Evolutionary conservation across 129 eudicot species (phyloP).

Genomic region (Lactuca saligna): DNA sequence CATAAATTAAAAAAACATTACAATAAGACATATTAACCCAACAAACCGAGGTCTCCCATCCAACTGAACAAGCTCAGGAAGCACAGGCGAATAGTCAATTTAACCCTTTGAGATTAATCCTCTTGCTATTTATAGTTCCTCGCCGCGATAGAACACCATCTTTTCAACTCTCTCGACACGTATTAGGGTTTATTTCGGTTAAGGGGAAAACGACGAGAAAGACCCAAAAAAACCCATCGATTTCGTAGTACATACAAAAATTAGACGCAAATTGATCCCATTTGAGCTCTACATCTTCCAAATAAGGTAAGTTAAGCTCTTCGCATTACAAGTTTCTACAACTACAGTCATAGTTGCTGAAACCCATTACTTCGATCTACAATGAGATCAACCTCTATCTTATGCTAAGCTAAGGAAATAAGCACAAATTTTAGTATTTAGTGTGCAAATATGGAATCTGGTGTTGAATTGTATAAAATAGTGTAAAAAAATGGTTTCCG

Average conservation of each 20-base stretch:
- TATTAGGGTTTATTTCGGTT: constrained; percentile 36
- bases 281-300: constrained; percentile 8
- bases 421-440: not conserved
- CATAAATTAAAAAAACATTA: too few relatives aligned
- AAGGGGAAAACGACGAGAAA: constrained; percentile 2
- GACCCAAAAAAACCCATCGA: constrained; percentile 2
- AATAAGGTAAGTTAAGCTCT: constrained; percentile 20
- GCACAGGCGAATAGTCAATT: not conserved
- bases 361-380: constrained; percentile 1
- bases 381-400: not conserved
- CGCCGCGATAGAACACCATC: not conserved
- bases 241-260: constrained; percentile 6
- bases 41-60: not conserved
- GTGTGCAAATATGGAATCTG: not conserved
- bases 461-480: not conserved
- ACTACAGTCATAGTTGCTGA: constrained; percentile 7
- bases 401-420: not conserved
- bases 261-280: constrained; percentile 18
- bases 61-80: not conserved
- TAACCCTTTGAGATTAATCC: not conserved
- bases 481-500: not conserved
- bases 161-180: constrained; percentile 29
- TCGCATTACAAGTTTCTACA: constrained; percentile 8
- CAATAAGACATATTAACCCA: too few relatives aligned
- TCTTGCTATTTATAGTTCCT: not conserved